These are phyloP conservation scores for Rhododendron simsii DNA, from an alignment of 148 eudicot genomes.

Conservation along the genomic window DNA sequence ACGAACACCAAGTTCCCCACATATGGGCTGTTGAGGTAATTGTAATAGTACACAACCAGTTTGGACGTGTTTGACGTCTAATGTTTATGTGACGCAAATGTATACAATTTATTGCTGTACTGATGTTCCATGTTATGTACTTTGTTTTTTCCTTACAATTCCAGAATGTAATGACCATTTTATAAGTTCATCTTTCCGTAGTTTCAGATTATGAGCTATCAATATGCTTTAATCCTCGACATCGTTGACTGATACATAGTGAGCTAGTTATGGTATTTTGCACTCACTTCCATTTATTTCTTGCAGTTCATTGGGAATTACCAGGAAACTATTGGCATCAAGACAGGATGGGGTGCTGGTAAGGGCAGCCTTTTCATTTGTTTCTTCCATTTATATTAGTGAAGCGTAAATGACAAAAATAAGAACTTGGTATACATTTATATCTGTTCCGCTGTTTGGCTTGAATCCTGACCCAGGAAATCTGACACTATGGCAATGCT, in stretches of 20 bases:
- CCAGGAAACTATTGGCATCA: constrained; percentile 69
- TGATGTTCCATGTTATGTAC: neutral
- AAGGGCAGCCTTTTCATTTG: constrained; percentile 13
- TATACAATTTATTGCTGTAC: neutral
- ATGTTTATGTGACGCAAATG: neutral
- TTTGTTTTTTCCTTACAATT: neutral
- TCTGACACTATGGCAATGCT: neutral
- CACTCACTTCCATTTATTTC: constrained; percentile 3
- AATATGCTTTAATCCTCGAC: neutral
- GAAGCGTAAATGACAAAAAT: neutral
- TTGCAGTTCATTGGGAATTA: constrained; percentile 81
- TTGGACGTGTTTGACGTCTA: neutral
- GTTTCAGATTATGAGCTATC: neutral
- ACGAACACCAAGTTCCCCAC: neutral
- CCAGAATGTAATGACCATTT: neutral
- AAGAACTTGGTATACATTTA: neutral
- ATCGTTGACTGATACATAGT: neutral
- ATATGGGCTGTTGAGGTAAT: neutral
- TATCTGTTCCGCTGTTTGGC: neutral
- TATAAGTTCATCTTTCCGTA: neutral
- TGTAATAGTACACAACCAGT: neutral
- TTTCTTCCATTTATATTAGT: neutral
- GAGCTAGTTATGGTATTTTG: neutral
- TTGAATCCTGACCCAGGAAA: neutral
- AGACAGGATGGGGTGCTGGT: constrained; percentile 95